Evolutionary conservation across 805 yeast genomes (phyloP).

Genomic region (Myxozyma mucilagina): DNA sequence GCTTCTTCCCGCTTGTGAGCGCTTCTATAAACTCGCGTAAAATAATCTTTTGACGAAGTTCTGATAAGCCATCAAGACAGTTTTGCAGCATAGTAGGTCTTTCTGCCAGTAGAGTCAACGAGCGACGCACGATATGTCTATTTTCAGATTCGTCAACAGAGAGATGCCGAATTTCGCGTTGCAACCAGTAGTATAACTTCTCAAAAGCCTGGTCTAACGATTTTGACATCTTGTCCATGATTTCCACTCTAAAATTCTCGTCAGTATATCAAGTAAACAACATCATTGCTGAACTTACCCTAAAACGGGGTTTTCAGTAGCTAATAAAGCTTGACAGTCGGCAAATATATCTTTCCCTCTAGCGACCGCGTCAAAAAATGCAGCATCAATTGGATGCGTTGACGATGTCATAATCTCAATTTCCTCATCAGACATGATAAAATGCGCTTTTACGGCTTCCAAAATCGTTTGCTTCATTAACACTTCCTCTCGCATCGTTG

Average conservation of each 20-base stretch:
- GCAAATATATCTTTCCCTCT: slow-evolving; percentile 66
- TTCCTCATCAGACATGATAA: slow-evolving; percentile 71
- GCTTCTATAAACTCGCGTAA: slow-evolving; percentile 63
- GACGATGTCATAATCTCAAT: slow-evolving; percentile 52
- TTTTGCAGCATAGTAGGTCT: slow-evolving; percentile 51
- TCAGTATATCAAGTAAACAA: background rate
- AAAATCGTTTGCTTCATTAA: slow-evolving; percentile 36
- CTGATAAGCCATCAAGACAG: slow-evolving; percentile 62
- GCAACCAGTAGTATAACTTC: slow-evolving; percentile 51
- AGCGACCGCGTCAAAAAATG: slow-evolving; percentile 59
- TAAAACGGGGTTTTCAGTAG: slow-evolving; percentile 54
- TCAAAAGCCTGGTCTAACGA: slow-evolving; percentile 56
- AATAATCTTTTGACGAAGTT: slow-evolving; percentile 64
- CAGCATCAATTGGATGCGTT: slow-evolving; percentile 44
- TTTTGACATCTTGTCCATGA: slow-evolving; percentile 59
- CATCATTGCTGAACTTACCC: slow-evolving; percentile 32
- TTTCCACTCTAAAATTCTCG: slow-evolving; percentile 41
- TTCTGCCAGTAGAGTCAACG: slow-evolving; percentile 38
- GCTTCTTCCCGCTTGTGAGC: slow-evolving; percentile 42
- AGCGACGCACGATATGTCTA: slow-evolving; percentile 31
- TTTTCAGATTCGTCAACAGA: slow-evolving; percentile 32
- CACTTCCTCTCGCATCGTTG: slow-evolving; percentile 31
- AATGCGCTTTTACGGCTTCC: slow-evolving; percentile 50
- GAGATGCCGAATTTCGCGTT: slow-evolving; percentile 33
- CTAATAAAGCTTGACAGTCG: slow-evolving; percentile 68